phyloP scores from a whole-genome alignment of 164 flowering plant species.

The Macadamia tetraphylla region DNA sequence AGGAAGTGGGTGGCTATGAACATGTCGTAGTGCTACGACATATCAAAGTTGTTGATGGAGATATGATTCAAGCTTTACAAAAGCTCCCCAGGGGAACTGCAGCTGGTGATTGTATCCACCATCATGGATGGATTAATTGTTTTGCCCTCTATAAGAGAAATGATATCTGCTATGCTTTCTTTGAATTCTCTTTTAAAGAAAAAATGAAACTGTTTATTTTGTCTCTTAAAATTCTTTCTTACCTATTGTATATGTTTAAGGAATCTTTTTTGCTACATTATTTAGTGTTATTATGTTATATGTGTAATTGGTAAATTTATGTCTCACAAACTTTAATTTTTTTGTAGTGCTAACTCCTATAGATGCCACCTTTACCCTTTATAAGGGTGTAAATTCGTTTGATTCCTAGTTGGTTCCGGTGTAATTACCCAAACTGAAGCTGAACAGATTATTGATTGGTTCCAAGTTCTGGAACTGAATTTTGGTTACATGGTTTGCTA shows the following conservation, averaged over 20 bases:
- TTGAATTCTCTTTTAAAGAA: no score
- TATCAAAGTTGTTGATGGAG: conserved; percentile 75
- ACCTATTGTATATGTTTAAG: no score
- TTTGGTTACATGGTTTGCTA: no score
- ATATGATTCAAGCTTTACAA: conserved; percentile 46
- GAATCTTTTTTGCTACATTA: neutral
- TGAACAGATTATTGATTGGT: no score
- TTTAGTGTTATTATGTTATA: neutral
- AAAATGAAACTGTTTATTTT: no score
- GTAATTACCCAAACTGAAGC: no score
- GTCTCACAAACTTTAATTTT: neutral
- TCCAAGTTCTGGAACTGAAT: no score
- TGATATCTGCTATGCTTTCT: no score
- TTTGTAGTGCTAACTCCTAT: neutral
- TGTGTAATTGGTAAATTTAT: neutral
- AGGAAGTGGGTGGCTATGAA: conserved; percentile 92
- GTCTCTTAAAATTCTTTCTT: no score
- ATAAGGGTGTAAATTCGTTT: neutral
- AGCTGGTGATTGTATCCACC: conserved; percentile 89
- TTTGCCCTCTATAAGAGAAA: neutral
- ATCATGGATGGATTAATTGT: neutral
- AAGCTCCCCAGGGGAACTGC: conserved; percentile 72
- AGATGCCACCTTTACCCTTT: neutral
- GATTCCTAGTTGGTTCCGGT: no score
- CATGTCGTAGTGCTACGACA: conserved; percentile 59